Conservation (phyloP, 2,329 filamentous ascomycete species). For the Furcasterigmium furcatum region DNA sequence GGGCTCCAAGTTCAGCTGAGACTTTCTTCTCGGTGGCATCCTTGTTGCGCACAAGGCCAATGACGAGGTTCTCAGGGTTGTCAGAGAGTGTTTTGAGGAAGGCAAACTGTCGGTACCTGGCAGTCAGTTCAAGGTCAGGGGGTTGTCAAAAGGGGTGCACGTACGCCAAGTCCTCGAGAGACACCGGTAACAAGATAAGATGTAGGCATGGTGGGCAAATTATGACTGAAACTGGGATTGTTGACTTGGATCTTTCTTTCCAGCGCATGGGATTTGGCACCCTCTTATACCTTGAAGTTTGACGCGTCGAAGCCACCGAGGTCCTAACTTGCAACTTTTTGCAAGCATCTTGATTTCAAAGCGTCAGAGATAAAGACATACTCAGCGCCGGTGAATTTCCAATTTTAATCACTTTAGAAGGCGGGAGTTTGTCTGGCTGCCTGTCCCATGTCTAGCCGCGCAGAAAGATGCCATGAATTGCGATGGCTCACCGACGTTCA, state of each 20-base stretch:
- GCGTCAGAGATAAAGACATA: no score
- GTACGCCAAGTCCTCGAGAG: constrained; percentile 13
- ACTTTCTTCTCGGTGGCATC: constrained; percentile 38
- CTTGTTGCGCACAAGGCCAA: constrained; percentile 47
- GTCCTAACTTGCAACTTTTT: no score
- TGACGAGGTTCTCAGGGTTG: constrained; percentile 33
- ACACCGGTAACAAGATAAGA: constrained; percentile 15
- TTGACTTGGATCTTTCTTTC: no score
- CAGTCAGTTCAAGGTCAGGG: background rate
- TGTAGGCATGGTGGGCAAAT: background rate
- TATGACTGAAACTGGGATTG: background rate
- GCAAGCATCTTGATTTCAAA: no score
- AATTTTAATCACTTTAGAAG: no score
- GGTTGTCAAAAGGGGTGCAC: background rate
- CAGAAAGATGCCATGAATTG: background rate
- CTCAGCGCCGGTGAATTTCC: no score
- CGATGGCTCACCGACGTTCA: background rate
- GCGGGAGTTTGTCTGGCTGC: no score
- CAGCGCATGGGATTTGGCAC: no score
- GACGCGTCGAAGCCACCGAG: no score
- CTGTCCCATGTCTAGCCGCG: no score
- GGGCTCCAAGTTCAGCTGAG: constrained; percentile 28
- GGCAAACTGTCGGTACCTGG: no score
- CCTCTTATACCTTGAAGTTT: no score
- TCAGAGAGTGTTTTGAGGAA: constrained; percentile 30